A percentile compares a stretch with the other conserved stretches of the same genome.
phyloP scores from a whole-genome alignment of 352 stramenopile species.

The Phytophthora constricta region DNA sequence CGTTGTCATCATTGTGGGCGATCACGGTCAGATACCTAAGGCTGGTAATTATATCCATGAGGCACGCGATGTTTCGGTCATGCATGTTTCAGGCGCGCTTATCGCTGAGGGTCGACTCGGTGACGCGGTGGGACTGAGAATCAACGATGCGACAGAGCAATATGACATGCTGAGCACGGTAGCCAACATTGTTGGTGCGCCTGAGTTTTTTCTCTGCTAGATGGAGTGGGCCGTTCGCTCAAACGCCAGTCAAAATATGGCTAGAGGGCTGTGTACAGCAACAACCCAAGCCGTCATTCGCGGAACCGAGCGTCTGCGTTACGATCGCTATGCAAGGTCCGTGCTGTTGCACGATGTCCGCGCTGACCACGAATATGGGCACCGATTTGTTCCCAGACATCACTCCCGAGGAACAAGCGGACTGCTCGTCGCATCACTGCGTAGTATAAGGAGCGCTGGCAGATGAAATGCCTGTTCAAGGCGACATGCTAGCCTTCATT shows the following conservation, averaged over 20 bases:
- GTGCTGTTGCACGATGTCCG: constrained; percentile 47
- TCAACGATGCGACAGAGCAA: constrained; percentile 40
- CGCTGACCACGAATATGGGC: constrained; percentile 41
- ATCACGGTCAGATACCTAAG: constrained; percentile 56
- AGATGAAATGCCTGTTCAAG: constrained; percentile 42
- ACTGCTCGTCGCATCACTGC: constrained; percentile 42
- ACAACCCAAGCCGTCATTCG: constrained; percentile 52
- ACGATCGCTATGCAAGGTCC: constrained; percentile 39
- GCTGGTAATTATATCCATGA: constrained; percentile 39
- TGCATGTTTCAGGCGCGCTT: constrained; percentile 38
- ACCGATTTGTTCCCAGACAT: constrained; percentile 43
- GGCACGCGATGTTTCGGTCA: constrained; percentile 36
- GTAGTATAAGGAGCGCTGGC: constrained; percentile 62
- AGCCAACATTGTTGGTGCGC: constrained; percentile 43
- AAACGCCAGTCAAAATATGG: constrained; percentile 45
- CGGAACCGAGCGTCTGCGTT: constrained; percentile 45
- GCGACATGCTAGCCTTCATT: constrained; percentile 35
- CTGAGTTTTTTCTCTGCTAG: constrained; percentile 39
- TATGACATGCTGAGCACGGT: constrained; percentile 53
- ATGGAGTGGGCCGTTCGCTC: constrained; percentile 44
- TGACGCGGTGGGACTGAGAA: constrained; percentile 30
- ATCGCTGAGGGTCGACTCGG: constrained; percentile 42
- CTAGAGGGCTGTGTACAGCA: constrained; percentile 51
- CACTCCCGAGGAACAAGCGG: constrained; percentile 18
- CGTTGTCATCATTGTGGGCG: constrained; percentile 57